Percentiles rank a stretch among this genome's conserved stretches.
Conservation (phyloP, 805 yeast genomes). For the Ascoidea rubescens region DNA sequence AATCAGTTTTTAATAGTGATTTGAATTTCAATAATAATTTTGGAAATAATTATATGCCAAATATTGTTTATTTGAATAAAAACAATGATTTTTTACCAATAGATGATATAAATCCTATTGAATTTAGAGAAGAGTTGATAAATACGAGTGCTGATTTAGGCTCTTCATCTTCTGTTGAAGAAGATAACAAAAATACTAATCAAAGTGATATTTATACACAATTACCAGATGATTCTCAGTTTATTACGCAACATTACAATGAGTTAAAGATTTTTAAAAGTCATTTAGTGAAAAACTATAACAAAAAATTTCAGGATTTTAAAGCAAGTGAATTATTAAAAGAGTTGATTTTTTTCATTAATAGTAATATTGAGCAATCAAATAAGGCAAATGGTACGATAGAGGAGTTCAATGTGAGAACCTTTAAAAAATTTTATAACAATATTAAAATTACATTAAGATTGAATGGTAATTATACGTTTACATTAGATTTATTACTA, state of each 20-base stretch:
- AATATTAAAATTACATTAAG: constrained; percentile 29
- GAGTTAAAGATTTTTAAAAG: constrained; percentile 24
- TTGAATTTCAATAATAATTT: no score
- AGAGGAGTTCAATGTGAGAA: constrained; percentile 14
- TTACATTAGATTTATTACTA: constrained; percentile 40
- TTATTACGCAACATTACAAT: constrained; percentile 33
- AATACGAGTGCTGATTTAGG: no score
- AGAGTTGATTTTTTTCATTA: constrained; percentile 24
- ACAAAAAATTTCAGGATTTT: constrained; percentile 19
- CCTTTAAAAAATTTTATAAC: constrained; percentile 23
- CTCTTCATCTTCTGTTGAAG: not conserved
- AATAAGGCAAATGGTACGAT: not conserved
- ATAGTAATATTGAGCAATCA: constrained; percentile 8
- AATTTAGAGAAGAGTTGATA: not conserved
- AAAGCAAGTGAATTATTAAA: constrained; percentile 24
- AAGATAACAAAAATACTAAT: not conserved
- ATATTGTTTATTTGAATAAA: no score
- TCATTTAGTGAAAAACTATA: constrained; percentile 13
- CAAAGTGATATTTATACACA: constrained; percentile 22
- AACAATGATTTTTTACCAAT: not conserved
- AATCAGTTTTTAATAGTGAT: no score
- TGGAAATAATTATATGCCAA: not conserved
- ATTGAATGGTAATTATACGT: constrained; percentile 45
- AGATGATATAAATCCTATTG: not conserved
- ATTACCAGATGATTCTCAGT: constrained; percentile 39